These are phyloP conservation scores for Aciculosporium take DNA, from an alignment of 2,329 filamentous ascomycete species.

Conservation along the genomic window DNA sequence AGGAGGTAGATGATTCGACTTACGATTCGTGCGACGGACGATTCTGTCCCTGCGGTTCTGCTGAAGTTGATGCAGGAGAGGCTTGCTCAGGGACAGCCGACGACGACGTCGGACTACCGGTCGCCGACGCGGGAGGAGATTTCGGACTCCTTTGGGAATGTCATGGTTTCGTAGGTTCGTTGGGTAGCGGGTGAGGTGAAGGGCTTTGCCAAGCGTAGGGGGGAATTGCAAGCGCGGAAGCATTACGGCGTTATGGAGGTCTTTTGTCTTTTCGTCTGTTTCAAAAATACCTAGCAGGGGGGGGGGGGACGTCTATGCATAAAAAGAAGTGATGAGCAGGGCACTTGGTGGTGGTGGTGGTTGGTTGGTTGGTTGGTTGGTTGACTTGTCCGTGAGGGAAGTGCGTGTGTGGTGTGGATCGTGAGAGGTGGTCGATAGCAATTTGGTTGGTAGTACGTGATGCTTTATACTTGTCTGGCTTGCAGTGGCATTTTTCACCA, in stretches of 20 bases:
- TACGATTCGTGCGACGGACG: constrained; percentile 87
- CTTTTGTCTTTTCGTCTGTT: not conserved
- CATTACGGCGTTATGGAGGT: constrained; percentile 18
- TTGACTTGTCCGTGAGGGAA: not conserved
- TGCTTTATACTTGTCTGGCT: too few relatives aligned
- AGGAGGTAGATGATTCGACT: constrained; percentile 72
- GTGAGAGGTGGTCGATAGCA: not conserved
- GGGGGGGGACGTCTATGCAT: not conserved
- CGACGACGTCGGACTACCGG: constrained; percentile 24
- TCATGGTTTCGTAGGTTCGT: constrained; percentile 33
- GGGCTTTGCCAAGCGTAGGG: not conserved
- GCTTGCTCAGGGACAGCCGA: constrained; percentile 42
- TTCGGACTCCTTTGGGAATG: constrained; percentile 39
- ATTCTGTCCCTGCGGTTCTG: constrained; percentile 66
- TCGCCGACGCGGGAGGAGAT: constrained; percentile 35
- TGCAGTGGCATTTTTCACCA: not conserved
- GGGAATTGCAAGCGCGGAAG: constrained; percentile 16
- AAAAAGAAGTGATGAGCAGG: not conserved
- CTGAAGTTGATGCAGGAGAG: constrained; percentile 80
- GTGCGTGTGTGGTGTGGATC: not conserved
- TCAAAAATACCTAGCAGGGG: not conserved
- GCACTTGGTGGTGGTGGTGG: too few relatives aligned
- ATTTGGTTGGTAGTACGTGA: too few relatives aligned
- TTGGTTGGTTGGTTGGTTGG: too few relatives aligned
- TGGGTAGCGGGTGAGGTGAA: not conserved